These are phyloP conservation scores for Penicilliopsis zonata DNA, from an alignment of 495 filamentous ascomycete species.

Conservation along the genomic window DNA sequence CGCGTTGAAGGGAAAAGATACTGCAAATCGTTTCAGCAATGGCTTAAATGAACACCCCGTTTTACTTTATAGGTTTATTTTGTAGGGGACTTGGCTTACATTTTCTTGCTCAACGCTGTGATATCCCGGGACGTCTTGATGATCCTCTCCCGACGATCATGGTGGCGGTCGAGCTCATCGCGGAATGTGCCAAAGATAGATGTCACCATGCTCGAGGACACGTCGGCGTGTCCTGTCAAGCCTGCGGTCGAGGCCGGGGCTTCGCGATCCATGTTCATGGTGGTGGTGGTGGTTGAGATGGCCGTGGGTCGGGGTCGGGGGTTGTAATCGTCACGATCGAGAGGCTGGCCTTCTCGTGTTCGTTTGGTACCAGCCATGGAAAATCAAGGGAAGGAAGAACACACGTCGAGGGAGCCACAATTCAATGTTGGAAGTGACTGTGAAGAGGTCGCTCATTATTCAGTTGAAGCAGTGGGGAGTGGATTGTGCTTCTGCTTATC, in stretches of 20 bases:
- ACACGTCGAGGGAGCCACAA: too few species aligned
- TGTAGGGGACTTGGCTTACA: conserved; percentile 61
- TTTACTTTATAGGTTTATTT: too few species aligned
- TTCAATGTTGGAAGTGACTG: too few species aligned
- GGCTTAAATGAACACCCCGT: too few species aligned
- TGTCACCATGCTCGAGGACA: conserved; percentile 32
- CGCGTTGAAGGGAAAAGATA: conserved; percentile 84
- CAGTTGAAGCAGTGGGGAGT: too few species aligned
- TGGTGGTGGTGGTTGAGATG: conserved; percentile 14
- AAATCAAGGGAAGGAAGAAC: too few species aligned
- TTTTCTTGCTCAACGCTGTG: conserved; percentile 91
- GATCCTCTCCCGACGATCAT: conserved; percentile 80
- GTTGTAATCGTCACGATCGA: conserved; percentile 11
- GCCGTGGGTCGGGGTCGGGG: conserved; percentile 7
- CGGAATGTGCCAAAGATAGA: conserved; percentile 80
- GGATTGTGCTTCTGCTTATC: too few species aligned
- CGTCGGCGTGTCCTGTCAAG: conserved; percentile 8
- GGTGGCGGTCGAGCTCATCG: conserved; percentile 82
- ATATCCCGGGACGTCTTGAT: conserved; percentile 86
- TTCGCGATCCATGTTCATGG: not conserved
- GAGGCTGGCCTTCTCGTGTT: conserved; percentile 46
- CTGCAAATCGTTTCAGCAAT: too few species aligned
- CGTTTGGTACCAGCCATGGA: conserved; percentile 41
- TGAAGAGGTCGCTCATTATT: too few species aligned
- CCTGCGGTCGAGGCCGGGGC: conserved; percentile 5